phyloP scores from a whole-genome alignment of 257 asterid genomes.

The Eucommia ulmoides region DNA sequence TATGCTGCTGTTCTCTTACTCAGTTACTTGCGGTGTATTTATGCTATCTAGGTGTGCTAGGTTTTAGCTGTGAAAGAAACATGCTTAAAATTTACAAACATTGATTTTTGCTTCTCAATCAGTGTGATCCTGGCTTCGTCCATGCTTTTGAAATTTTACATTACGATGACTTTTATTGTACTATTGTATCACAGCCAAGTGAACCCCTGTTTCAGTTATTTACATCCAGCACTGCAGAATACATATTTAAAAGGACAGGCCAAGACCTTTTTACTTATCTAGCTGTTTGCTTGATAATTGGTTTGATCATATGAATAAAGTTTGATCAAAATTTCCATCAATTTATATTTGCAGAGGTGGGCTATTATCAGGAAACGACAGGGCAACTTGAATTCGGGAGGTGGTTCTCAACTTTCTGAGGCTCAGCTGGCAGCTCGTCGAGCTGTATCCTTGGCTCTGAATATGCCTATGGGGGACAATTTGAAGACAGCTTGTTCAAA shows the following conservation, averaged over 20 bases:
- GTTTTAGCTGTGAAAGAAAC: too few relatives aligned
- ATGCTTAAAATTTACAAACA: too few relatives aligned
- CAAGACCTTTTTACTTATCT: too few relatives aligned
- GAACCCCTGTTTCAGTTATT: too few relatives aligned
- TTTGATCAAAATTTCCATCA: neutral
- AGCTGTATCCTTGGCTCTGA: conserved; percentile 50
- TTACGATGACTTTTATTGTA: neutral
- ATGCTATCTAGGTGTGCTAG: too few relatives aligned
- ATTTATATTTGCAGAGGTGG: conserved; percentile 64
- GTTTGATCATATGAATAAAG: neutral
- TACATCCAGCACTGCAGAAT: too few relatives aligned
- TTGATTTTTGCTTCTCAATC: too few relatives aligned
- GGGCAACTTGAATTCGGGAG: conserved; percentile 28
- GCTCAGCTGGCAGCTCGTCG: conserved; percentile 58
- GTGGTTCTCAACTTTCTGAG: conserved; percentile 51
- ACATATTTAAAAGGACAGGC: too few relatives aligned
- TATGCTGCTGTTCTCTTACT: neutral
- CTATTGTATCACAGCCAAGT: too few relatives aligned
- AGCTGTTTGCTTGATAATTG: neutral
- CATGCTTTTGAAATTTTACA: too few relatives aligned
- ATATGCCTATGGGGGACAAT: conserved; percentile 44
- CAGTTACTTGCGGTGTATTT: too few relatives aligned
- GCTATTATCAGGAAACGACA: conserved; percentile 42
- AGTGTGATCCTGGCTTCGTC: too few relatives aligned
- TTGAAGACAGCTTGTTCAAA: conserved; percentile 32